Conservation (phyloP, 257 asterid species). For the Solanum arcanum region DNA sequence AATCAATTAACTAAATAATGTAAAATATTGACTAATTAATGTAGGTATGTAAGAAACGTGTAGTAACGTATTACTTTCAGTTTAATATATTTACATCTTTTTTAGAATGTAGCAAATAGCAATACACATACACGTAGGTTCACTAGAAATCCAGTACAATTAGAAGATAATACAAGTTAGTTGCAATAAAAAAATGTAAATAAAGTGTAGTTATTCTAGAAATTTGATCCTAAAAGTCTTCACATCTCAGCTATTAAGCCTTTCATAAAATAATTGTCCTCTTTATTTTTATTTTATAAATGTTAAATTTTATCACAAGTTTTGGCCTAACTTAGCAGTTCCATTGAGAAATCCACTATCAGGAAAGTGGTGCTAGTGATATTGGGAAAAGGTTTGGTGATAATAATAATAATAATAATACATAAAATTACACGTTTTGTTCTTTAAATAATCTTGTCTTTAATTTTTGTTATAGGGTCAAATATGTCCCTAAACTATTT, state of each 20-base stretch:
- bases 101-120: background rate
- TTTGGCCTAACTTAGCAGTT: background rate
- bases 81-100: background rate
- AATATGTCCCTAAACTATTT: too few relatives aligned
- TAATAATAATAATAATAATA: background rate
- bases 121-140: background rate
- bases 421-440: background rate
- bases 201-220: background rate
- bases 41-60: background rate
- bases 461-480: background rate
- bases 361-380: background rate
- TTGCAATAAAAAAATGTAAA: background rate
- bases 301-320: background rate
- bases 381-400: background rate
- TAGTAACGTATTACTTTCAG: background rate
- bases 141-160: background rate
- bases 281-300: background rate
- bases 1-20: background rate
- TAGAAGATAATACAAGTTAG: background rate
- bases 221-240: background rate
- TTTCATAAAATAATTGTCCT: background rate
- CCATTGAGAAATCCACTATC: background rate
- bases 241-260: background rate
- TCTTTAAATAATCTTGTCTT: background rate
- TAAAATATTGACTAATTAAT: background rate